Conservation (phyloP, 805 yeast species). For the Teunomyces atbi region DNA sequence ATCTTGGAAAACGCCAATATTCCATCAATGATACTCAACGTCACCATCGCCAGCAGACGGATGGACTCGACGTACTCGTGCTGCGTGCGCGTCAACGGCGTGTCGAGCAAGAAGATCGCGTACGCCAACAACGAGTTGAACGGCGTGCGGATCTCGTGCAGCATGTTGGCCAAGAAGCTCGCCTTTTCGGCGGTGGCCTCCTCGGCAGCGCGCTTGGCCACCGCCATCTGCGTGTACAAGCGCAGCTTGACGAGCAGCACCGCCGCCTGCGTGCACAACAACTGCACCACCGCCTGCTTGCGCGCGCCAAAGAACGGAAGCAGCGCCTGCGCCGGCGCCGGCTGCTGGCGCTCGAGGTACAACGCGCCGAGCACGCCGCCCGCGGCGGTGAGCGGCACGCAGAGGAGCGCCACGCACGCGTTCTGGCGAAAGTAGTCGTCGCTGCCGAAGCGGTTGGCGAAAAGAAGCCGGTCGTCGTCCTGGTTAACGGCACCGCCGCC, state of each 20-base stretch:
- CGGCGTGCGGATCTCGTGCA: constrained; percentile 57
- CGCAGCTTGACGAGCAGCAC: constrained; percentile 49
- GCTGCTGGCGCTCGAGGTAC: constrained; percentile 34
- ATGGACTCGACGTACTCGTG: constrained; percentile 53
- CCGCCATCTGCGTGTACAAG: constrained; percentile 46
- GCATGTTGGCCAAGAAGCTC: constrained; percentile 53
- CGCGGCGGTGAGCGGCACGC: constrained; percentile 46
- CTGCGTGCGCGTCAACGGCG: constrained; percentile 43
- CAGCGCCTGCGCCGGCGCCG: no score
- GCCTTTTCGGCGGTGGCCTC: constrained; percentile 56
- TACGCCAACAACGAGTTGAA: constrained; percentile 51
- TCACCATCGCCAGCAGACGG: constrained; percentile 48
- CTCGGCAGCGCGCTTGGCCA: constrained; percentile 44
- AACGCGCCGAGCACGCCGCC: constrained; percentile 44
- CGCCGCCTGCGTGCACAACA: constrained; percentile 52
- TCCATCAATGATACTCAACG: constrained; percentile 52
- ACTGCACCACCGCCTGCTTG: constrained; percentile 24
- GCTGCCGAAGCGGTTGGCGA: constrained; percentile 31
- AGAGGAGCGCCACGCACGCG: constrained; percentile 34
- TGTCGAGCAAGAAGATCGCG: constrained; percentile 48
- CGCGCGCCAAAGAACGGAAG: no score
- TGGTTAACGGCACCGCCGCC: constrained; percentile 37
- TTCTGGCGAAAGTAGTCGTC: constrained; percentile 42
- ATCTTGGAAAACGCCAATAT: constrained; percentile 54
- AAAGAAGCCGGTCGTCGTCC: constrained; percentile 32